These are phyloP conservation scores for Aspergillus glaucus DNA, from an alignment of 2,329 filamentous ascomycete genomes.

Conservation along the genomic window DNA sequence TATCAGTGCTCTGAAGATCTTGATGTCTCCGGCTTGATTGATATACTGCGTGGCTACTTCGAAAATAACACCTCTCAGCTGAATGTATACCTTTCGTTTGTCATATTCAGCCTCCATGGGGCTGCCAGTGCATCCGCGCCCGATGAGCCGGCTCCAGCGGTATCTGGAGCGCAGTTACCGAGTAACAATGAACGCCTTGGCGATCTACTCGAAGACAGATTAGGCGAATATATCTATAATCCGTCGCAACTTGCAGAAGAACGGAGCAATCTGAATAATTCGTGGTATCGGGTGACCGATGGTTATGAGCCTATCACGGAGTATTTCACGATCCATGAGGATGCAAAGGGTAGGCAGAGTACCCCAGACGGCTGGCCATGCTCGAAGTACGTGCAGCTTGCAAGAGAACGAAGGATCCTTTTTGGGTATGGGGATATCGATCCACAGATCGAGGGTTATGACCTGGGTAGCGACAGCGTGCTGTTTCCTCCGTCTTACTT, in stretches of 20 bases:
- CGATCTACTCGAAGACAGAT: conserved; percentile 41
- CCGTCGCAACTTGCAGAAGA: conserved; percentile 46
- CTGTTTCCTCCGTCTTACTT: conserved; percentile 50
- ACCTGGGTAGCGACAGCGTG: conserved; percentile 46
- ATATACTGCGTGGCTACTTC: conserved; percentile 50
- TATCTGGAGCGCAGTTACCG: conserved; percentile 42
- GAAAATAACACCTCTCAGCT: conserved; percentile 48
- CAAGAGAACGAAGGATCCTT: conserved; percentile 48
- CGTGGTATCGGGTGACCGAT: conserved; percentile 48
- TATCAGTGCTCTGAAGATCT: conserved; percentile 51
- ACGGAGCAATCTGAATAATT: conserved; percentile 50
- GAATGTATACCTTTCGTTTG: conserved; percentile 47
- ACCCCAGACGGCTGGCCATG: conserved; percentile 60
- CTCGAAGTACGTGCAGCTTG: conserved; percentile 53
- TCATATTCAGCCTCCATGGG: conserved; percentile 56
- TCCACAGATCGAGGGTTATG: conserved; percentile 51
- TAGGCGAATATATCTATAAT: conserved; percentile 50
- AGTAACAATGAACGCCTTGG: conserved; percentile 39
- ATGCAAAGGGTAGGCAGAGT: conserved; percentile 31
- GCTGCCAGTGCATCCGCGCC: conserved; percentile 42
- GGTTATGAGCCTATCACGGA: conserved; percentile 42
- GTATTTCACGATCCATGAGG: conserved; percentile 46
- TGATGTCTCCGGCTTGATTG: conserved; percentile 46
- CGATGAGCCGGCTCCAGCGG: conserved; percentile 34
- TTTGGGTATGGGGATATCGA: conserved; percentile 53